A percentile compares a stretch with the other conserved stretches of the same genome.
phyloP scores from a whole-genome alignment of 1,284 basidiomycete species.

The Trichosporon sp. region DNA sequence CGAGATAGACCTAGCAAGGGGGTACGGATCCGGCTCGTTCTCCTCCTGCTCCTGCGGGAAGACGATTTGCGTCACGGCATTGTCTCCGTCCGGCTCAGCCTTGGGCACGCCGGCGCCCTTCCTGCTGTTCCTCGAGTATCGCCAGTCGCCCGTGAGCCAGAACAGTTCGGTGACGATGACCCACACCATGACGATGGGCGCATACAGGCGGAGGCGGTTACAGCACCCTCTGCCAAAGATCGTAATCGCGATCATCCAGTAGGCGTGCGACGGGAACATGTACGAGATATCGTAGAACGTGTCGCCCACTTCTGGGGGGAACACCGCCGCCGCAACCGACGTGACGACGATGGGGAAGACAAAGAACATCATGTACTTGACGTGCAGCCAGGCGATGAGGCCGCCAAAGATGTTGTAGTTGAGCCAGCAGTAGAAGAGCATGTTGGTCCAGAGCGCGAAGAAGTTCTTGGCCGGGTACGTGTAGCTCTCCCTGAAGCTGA shows the following conservation, averaged over 20 bases:
- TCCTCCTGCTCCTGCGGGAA: not conserved
- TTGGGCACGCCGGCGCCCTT: not conserved
- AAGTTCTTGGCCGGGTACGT: slow-evolving; percentile 15
- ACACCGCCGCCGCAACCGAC: slow-evolving; percentile 15
- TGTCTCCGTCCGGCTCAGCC: not conserved
- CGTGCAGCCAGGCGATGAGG: slow-evolving; percentile 14
- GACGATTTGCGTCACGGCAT: not conserved
- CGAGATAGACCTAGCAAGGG: not conserved
- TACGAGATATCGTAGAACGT: slow-evolving; percentile 22
- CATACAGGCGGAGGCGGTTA: slow-evolving; percentile 18
- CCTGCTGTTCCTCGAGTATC: not conserved
- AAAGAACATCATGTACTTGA: slow-evolving; percentile 12
- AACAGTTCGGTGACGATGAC: slow-evolving; percentile 18
- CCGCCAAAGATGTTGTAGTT: slow-evolving; percentile 16
- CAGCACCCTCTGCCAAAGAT: slow-evolving; percentile 15
- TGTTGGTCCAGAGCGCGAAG: slow-evolving; percentile 17
- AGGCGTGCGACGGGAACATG: slow-evolving; percentile 17
- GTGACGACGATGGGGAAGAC: slow-evolving; percentile 12
- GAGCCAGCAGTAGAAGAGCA: slow-evolving; percentile 11
- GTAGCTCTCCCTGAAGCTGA: slow-evolving; percentile 13
- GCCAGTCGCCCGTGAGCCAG: not conserved
- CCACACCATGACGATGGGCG: slow-evolving; percentile 23
- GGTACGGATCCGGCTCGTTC: not conserved
- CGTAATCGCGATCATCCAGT: slow-evolving; percentile 17
- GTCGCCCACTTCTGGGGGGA: slow-evolving; percentile 20